Conservation (phyloP, 2,329 filamentous ascomycete species). For the Penicillium sp. region DNA sequence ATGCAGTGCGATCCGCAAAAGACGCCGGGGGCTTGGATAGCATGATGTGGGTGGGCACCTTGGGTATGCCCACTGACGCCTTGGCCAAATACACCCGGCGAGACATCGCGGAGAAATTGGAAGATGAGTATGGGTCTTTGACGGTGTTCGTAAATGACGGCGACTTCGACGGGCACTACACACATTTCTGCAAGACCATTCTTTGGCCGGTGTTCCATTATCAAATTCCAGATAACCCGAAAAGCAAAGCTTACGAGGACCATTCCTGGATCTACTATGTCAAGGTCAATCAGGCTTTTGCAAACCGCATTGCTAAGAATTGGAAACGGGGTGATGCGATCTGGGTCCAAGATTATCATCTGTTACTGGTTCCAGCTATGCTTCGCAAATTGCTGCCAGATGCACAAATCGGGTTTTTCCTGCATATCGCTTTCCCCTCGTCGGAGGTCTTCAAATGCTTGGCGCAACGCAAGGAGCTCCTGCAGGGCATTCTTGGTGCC, state of each 20-base stretch:
- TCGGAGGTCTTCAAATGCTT: conserved; percentile 94
- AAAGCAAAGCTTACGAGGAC: conserved; percentile 97
- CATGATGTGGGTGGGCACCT: conserved; percentile 84
- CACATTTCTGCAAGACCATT: conserved; percentile 96
- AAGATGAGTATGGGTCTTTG: conserved; percentile 77
- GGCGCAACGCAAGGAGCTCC: conserved; percentile 77
- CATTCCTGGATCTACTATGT: conserved; percentile 96
- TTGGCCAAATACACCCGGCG: conserved; percentile 71
- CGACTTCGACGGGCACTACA: conserved; percentile 91
- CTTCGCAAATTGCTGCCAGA: conserved; percentile 81
- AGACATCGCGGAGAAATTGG: conserved; percentile 77
- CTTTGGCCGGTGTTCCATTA: conserved; percentile 98
- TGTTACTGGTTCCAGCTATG: conserved; percentile 85
- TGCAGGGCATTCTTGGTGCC: conserved; percentile 89
- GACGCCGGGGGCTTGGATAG: conserved; percentile 68
- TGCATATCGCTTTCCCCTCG: conserved; percentile 92
- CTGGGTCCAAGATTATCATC: conserved; percentile 95
- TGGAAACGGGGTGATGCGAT: conserved; percentile 92
- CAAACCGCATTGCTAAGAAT: conserved; percentile 81
- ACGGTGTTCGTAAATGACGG: conserved; percentile 84
- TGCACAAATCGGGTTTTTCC: conserved; percentile 92
- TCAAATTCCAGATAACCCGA: conserved; percentile 94
- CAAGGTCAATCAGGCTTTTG: conserved; percentile 88
- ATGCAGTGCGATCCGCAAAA: conserved; percentile 76
- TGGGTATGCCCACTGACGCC: conserved; percentile 91